Evolutionary conservation across 352 stramenopile species (phyloP).

Genomic region (Salisapilia sapeloensis): DNA sequence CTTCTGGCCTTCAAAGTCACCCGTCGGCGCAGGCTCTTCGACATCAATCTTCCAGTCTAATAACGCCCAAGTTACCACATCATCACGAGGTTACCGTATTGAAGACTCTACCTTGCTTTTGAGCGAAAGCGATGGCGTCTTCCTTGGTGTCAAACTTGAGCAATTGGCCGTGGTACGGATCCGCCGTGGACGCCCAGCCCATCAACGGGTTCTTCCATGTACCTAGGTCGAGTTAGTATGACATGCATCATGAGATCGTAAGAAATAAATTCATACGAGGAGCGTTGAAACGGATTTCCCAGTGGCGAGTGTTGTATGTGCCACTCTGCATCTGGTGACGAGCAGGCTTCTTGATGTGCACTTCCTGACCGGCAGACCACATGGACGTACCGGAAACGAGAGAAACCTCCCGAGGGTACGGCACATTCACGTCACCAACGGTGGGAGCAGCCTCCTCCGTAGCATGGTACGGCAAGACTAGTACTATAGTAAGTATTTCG

Average conservation of each 20-base stretch:
- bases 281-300: constrained; percentile 67
- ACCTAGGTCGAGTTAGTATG: constrained; percentile 1
- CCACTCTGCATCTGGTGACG: constrained; percentile 79
- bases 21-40: constrained; percentile 45
- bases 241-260: neutral
- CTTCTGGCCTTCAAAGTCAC: constrained; percentile 61
- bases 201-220: constrained; percentile 90
- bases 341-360: constrained; percentile 48
- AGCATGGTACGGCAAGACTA: constrained; percentile 53
- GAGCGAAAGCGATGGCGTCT: constrained; percentile 55
- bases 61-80: neutral
- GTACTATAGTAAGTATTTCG: too few species aligned
- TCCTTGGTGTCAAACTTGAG: constrained; percentile 82
- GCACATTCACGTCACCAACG: constrained; percentile 31
- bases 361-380: constrained; percentile 50
- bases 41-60: constrained; percentile 73
- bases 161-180: constrained; percentile 73
- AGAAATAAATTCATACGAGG: constrained; percentile 6
- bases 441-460: constrained; percentile 19
- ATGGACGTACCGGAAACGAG: constrained; percentile 44
- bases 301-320: constrained; percentile 68
- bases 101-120: constrained; percentile 83
- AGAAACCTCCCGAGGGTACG: constrained; percentile 37
- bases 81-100: too few species aligned
- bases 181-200: constrained; percentile 84